phyloP scores from a whole-genome alignment of 2,329 filamentous ascomycete genomes.

The Sphaceloma murrayae region DNA sequence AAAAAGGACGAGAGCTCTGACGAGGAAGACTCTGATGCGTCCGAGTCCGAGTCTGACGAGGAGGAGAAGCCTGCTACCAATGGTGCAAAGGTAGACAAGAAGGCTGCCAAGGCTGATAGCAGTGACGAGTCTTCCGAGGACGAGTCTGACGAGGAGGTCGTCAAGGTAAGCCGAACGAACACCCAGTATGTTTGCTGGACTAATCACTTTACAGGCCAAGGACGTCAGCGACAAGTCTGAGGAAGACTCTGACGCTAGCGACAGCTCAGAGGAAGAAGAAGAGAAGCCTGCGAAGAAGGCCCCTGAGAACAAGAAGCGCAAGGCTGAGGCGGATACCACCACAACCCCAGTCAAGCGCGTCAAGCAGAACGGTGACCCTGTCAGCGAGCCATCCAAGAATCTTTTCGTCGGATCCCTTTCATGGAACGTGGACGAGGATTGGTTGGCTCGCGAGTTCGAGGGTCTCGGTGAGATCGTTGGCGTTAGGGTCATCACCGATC shows the following conservation, averaged over 20 bases:
- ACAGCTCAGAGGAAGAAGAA: constrained; percentile 30
- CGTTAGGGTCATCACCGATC: constrained; percentile 76
- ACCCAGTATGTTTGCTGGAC: no score
- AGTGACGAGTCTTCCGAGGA: constrained; percentile 19
- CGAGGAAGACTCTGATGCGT: no score
- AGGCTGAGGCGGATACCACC: constrained; percentile 47
- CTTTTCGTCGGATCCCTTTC: constrained; percentile 85
- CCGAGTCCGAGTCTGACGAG: constrained; percentile 27
- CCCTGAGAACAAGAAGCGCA: constrained; percentile 53
- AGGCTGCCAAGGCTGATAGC: constrained; percentile 23
- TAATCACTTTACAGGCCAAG: constrained; percentile 1
- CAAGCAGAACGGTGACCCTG: constrained; percentile 40
- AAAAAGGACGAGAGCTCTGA: constrained; percentile 31
- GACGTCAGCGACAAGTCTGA: constrained; percentile 22
- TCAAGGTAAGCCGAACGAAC: constrained; percentile 26
- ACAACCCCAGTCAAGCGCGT: constrained; percentile 56
- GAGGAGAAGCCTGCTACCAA: constrained; percentile 26
- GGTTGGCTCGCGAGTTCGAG: constrained; percentile 72
- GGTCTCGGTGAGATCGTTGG: constrained; percentile 61
- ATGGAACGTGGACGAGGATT: constrained; percentile 82
- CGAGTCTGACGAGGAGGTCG: constrained; percentile 27
- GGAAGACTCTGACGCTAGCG: constrained; percentile 20
- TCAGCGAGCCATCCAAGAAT: constrained; percentile 47
- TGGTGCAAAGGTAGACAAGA: constrained; percentile 22
- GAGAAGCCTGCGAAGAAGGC: constrained; percentile 34